Base-by-base conservation (phyloP, 2,329 filamentous ascomycete genomes). In the Aspergillus ruber region DNA sequence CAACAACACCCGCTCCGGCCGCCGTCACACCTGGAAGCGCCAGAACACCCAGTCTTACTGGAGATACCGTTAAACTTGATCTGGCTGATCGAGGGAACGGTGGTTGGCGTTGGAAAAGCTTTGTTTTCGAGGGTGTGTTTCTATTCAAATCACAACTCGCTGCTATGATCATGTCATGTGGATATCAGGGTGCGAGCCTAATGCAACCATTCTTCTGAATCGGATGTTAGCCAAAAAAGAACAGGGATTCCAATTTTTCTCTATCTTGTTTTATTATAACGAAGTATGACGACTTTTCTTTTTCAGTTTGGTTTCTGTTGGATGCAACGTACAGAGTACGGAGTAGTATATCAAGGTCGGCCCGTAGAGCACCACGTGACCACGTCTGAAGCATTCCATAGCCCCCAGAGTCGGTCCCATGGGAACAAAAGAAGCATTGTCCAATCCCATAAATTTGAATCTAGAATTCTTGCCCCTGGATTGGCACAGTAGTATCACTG, bases 11-110 rank as follows among this genome's bases (percentile, higher is more conserved):
- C 82, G 81, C 65, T 88, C 90, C 67, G 93, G 93, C 70, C 85
- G 93, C 77, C 91, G 94, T 83, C 96, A 98, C 90, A 98, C 91
- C 75, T 98, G 93, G 94, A 95, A 95, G 88, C 84, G 88, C 75
- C 90, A 95, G 83, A 98, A 98, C 87, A 98, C 91, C 76, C 85
- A 95, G 74, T 95, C 88, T 69, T 88, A 95, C 75, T 96, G 91
- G 90, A 85, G 90, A 77, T 96, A 96, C 88, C 84, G 90, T 79
- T 95, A 74, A 59, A 57, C 53, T 63, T 63, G 50, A 50, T 21
- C 17, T 54, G 56, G 57, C 57, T 57, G 56, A 53, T 46, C 32
- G 18, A 39, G 53, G 61, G 54, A 59, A 57, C 59, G 53, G 59
- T 49, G 48, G 52, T 56, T 59, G 60, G 60, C 40, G 51, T 48